Conservation (phyloP, 345 rosid genomes). For the Reutealis trisperma region DNA sequence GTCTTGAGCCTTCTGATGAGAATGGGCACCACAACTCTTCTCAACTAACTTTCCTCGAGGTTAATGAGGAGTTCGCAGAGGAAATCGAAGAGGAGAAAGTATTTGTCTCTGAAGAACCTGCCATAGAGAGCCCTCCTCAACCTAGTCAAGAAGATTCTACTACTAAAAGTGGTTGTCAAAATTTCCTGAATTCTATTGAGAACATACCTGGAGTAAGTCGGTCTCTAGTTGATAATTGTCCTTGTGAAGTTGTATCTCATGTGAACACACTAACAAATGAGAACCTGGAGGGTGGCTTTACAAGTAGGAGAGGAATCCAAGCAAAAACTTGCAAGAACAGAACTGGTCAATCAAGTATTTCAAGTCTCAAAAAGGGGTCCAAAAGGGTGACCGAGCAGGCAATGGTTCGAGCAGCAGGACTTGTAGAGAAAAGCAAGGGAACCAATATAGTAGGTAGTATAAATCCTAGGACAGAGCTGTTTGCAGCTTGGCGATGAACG, state of each 20-base stretch:
- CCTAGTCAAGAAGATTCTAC: conserved; percentile 36
- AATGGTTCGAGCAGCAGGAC: conserved; percentile 29
- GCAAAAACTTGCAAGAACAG: conserved; percentile 21
- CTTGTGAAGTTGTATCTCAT: conserved; percentile 45
- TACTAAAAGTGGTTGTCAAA: conserved; percentile 36
- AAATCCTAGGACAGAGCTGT: conserved; percentile 63
- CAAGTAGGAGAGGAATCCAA: conserved; percentile 21
- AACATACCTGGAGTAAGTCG: conserved; percentile 40
- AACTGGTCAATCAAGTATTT: conserved; percentile 27
- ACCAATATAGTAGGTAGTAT: conserved; percentile 43
- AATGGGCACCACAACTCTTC: conserved; percentile 61
- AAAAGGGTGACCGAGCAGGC: conserved; percentile 38
- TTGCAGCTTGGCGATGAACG: conserved; percentile 81
- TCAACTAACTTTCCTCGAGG: conserved; percentile 34
- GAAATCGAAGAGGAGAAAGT: conserved; percentile 32
- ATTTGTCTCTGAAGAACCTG: conserved; percentile 40
- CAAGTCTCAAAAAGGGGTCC: conserved; percentile 35
- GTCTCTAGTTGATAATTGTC: conserved; percentile 36
- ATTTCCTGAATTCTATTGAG: conserved; percentile 43
- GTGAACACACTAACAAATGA: conserved; percentile 28
- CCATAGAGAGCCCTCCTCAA: conserved; percentile 34
- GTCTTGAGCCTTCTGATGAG: conserved; percentile 61
- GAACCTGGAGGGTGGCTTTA: conserved; percentile 21
- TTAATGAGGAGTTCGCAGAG: conserved; percentile 24
- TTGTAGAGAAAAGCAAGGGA: conserved; percentile 43